Base-by-base conservation (phyloP, 495 filamentous ascomycete species). In the Penicillium pulvis region DNA sequence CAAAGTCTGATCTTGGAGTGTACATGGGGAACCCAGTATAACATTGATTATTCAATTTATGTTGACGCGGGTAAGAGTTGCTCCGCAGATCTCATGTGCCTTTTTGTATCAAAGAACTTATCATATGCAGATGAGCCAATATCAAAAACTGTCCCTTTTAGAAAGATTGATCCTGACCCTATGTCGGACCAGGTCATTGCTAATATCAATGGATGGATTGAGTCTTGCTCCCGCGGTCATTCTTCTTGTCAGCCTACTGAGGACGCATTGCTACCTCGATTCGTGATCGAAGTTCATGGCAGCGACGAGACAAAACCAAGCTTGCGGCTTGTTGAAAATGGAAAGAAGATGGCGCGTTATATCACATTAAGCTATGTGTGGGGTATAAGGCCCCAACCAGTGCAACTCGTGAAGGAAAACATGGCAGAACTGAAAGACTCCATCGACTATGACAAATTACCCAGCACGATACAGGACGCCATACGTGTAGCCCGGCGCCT, bases 401-500 rank as follows among this genome's bases (percentile, higher is more conserved):
- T 47, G 0, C 45, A 47, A 28, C 19, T 47, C 2, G 26, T 28
- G 45, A 47, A 26, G 14, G 9, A 47, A 0, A 47, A 28, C 20
- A 24, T 26, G 19, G 6, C 12, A 12, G 0, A 26, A 47, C n/a
- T 47, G 20, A 47, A 47, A 47, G 20, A 47, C 0, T 47, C 20
- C 8, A 47, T 47, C 19, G 45, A 47, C 19, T 26, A 47, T n/a
- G 45, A 47, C 7, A 12, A 3, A 47, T 20, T 47, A 11, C 45
- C 45, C 14, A 23, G 20, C 6, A 47, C 45, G 9, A 47, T 47
- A 14, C 57, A 44, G 30, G 51, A 59, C 43, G 33, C 24, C 7
- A 42, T 30, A 28, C 59, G 55, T 26, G 55, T 62, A 10, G 54
- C 59, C n/a, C 54, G 24, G 8, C 49, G 54, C 36, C 55, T 47